Evolutionary conservation across 768 basidiomycete genomes (phyloP).

Genomic region (Mycena vulgaris): DNA sequence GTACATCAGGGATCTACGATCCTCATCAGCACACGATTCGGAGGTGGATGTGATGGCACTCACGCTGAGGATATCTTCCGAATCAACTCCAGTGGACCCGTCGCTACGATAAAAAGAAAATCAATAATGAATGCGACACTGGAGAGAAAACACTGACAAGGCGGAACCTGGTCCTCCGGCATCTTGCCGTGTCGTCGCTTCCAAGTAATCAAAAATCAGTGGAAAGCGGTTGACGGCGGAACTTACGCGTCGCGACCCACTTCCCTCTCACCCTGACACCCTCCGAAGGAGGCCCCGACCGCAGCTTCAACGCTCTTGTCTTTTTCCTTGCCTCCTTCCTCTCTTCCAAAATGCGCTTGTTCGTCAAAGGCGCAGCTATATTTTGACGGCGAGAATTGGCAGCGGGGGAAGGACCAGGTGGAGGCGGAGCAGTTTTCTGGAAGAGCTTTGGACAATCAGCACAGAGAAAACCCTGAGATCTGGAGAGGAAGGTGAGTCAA

Average conservation of each 20-base stretch:
- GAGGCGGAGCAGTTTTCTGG: constrained; percentile 55
- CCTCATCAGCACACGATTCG: no score
- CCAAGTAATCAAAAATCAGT: constrained; percentile 23
- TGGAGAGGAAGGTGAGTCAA: constrained; percentile 27
- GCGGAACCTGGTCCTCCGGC: constrained; percentile 61
- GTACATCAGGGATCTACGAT: no score
- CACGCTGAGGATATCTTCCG: constrained; percentile 68
- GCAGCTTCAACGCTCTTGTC: constrained; percentile 54
- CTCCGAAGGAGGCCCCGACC: constrained; percentile 49
- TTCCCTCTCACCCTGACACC: constrained; percentile 71
- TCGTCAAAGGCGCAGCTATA: constrained; percentile 60
- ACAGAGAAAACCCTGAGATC: constrained; percentile 74
- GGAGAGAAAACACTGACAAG: constrained; percentile 45
- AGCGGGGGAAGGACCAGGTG: constrained; percentile 57
- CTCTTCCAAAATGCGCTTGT: constrained; percentile 61
- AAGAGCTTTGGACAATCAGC: constrained; percentile 70
- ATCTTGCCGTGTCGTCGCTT: constrained; percentile 66
- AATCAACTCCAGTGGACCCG: constrained; percentile 77
- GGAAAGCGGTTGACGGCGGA: not conserved
- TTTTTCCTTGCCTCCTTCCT: constrained; percentile 65
- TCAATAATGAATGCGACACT: not conserved
- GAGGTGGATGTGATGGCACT: constrained; percentile 11
- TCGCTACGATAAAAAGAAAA: constrained; percentile 46
- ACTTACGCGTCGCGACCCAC: constrained; percentile 70
- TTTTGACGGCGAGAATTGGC: constrained; percentile 50